Conservation (phyloP, 805 yeast genomes). For the Clavispora phyllophila region DNA sequence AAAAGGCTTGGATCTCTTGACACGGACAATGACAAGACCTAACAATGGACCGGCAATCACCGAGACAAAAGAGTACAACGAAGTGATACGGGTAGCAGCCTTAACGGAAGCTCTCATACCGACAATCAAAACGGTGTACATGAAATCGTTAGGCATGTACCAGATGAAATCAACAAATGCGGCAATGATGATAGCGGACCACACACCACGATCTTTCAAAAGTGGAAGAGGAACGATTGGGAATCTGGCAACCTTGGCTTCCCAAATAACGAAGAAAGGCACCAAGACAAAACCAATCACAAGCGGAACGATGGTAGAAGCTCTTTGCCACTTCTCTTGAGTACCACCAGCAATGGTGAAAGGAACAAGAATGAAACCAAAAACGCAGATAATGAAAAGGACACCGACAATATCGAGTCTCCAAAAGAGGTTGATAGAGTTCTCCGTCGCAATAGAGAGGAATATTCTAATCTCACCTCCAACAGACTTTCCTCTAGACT, state of each 20-base stretch:
- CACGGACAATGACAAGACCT: slow-evolving; percentile 48
- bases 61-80: slow-evolving; percentile 61
- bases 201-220: slow-evolving; percentile 64
- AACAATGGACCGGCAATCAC: slow-evolving; percentile 54
- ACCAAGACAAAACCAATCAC: slow-evolving; percentile 60
- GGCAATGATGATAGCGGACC: slow-evolving; percentile 62
- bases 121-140: slow-evolving; percentile 62
- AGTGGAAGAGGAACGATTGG: slow-evolving; percentile 62
- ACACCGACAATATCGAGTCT: slow-evolving; percentile 62
- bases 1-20: slow-evolving; percentile 50
- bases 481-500: not conserved
- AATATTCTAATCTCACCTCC: not conserved
- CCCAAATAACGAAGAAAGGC: slow-evolving; percentile 61
- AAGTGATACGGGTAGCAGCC: slow-evolving; percentile 65
- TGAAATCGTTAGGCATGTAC: slow-evolving; percentile 65
- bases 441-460: slow-evolving; percentile 10
- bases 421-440: slow-evolving; percentile 46
- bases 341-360: slow-evolving; percentile 71
- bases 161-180: slow-evolving; percentile 56
- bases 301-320: slow-evolving; percentile 61
- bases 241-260: slow-evolving; percentile 45
- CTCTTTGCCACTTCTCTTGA: slow-evolving; percentile 47
- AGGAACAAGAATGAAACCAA: slow-evolving; percentile 68
- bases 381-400: slow-evolving; percentile 45
- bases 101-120: slow-evolving; percentile 53